A percentile compares a stretch with the other conserved stretches of the same genome.
phyloP scores from a whole-genome alignment of 768 basidiomycete species.

The Kwoniella pini region DNA sequence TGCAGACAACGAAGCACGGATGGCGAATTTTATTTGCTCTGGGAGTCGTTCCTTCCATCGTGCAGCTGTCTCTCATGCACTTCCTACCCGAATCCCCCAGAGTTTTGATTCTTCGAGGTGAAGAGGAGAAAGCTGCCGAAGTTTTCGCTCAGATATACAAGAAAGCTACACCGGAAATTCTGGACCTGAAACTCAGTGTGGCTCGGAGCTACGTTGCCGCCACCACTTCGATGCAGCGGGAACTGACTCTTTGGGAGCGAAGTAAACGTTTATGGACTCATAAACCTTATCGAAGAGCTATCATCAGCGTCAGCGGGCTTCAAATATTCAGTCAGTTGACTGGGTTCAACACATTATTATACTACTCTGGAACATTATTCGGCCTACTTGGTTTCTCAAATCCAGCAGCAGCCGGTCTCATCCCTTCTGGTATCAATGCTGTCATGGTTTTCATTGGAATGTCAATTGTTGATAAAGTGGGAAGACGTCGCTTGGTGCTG shows the following conservation, averaged over 20 bases:
- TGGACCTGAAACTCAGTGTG: conserved; percentile 31
- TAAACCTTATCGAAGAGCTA: conserved; percentile 24
- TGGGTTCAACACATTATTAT: conserved; percentile 39
- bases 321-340: conserved; percentile 29
- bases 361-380: conserved; percentile 42
- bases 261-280: conserved; percentile 14
- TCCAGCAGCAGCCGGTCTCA: conserved; percentile 28
- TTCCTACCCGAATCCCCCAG: conserved; percentile 35
- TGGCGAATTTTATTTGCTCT: conserved; percentile 22
- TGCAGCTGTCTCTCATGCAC: conserved; percentile 23
- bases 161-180: conserved; percentile 6
- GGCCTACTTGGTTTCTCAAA: conserved; percentile 35
- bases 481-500: conserved; percentile 36
- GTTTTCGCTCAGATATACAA: conserved; percentile 18
- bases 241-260: conserved; percentile 4
- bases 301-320: conserved; percentile 21
- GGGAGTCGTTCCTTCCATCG: conserved; percentile 23
- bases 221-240: conserved; percentile 13
- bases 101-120: conserved; percentile 14
- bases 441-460: conserved; percentile 32
- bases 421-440: conserved; percentile 37
- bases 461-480: conserved; percentile 35
- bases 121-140: conserved; percentile 17
- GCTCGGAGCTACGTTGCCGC: conserved; percentile 11
- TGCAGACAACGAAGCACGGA: conserved; percentile 10